phyloP scores from a whole-genome alignment of 345 rosid genomes.

The Raphanus raphanistrum region DNA sequence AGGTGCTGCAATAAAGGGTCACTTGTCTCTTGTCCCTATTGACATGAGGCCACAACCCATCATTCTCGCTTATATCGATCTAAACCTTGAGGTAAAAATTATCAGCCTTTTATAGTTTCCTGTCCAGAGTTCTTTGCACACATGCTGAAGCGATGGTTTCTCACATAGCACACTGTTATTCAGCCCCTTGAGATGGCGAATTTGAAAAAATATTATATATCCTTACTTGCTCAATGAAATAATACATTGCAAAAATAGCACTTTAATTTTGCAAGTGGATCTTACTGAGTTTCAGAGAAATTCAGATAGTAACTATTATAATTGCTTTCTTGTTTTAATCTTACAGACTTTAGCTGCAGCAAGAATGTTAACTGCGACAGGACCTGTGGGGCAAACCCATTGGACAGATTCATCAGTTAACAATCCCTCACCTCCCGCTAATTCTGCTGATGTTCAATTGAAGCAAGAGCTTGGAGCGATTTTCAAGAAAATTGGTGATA shows the following conservation, averaged over 20 bases:
- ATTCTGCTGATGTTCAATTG: conserved; percentile 90
- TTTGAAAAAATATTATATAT: conserved; percentile 5
- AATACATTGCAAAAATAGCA: neutral
- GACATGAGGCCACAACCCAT: conserved; percentile 99
- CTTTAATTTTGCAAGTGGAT: neutral
- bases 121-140: neutral
- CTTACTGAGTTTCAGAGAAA: conserved; percentile 5
- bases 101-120: conserved; percentile 12
- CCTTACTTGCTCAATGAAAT: neutral
- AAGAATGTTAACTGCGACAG: conserved; percentile 92
- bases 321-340: neutral
- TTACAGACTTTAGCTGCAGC: conserved; percentile 97
- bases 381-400: conserved; percentile 87
- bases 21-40: conserved; percentile 94
- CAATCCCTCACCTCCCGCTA: conserved; percentile 70
- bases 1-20: conserved; percentile 98
- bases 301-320: conserved; percentile 11
- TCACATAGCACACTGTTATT: neutral
- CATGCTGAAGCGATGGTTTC: conserved; percentile 1
- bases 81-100: conserved; percentile 75
- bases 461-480: conserved; percentile 99
- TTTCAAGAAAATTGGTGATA: conserved; percentile 98
- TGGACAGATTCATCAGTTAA: conserved; percentile 94
- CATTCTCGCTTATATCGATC: conserved; percentile 94
- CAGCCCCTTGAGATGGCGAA: neutral